Base-by-base conservation (phyloP, 78 protist species). In the Dictyostelium firmibasis region DNA sequence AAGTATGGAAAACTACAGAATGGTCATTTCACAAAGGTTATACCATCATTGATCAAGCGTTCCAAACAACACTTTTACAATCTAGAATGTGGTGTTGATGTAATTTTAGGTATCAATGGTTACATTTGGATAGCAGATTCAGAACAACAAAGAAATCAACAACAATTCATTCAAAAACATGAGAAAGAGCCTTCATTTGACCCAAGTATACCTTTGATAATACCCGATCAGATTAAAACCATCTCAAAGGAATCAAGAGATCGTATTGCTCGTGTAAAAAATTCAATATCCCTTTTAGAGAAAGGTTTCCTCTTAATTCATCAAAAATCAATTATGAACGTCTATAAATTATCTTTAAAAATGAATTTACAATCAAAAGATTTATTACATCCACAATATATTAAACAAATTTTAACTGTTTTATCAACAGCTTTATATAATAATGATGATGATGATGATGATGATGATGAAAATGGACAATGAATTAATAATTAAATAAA, bases 61-160 rank as follows among this genome's bases (percentile, higher is more conserved):
- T 62, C 83, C 72, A 97, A 95, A 50, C 70, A 44, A 27, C 98
- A 98, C 20, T 94, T 91, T 20, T 91, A 89, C 84, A 10, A 81
- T 1, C 29, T 97, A 70, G 86, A 91, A 4, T 97, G 79, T 44
- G 99, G 98, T 29, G 97, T 97, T 18, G 87, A 94, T 70, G 94
- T 97, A 18, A 77, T 98, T n/a, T 31, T 98, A 6, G 99, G 99
- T 43, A 27, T 62, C 64, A 98, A 98, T 64, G 99, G 99, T 4
- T 96, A 91, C 41, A 86, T 97, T 69, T 98, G 98, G 98, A 16
- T 98, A 0, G 91, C 96, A 11, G 96, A 84, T 16, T 50, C 86
- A 10, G 91, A 25, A 0, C 92, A 84, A 72, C 96, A 85, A 79
- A 11, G 20, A 23, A 47, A 43, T 4, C 92, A 92, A 64, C 31